Evolutionary conservation across 2,329 filamentous ascomycete genomes (phyloP), one percentile per base, ranked within the genome.

Genomic region (Pseudodiploospora longispora): DNA sequence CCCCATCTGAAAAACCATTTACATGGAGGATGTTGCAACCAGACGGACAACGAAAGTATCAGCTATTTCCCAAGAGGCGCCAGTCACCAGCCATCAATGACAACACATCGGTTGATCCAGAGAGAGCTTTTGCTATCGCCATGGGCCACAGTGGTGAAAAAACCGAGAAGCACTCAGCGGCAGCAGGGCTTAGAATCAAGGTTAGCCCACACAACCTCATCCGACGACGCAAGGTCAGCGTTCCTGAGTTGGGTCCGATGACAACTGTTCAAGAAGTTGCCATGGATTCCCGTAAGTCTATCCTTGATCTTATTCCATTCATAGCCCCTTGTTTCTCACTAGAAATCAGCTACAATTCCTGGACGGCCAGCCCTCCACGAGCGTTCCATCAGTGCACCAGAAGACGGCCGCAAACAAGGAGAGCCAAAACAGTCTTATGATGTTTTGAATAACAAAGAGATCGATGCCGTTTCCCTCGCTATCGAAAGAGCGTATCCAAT

Each of bases 261-360:
- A 82, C 80, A 5, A 83, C 80, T 2, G 80, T 84, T 10, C 79
- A 83, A 50, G 81, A 84, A 56, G 63, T 74, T 40, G 61, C 78
- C 41, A 83, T 85, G 79, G 82, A 85, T 62, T 85, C 82, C 55
- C 82, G 82, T 85, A 69, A 67, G 81, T 69, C 41, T 29, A 19
- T 7, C 32, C 28, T 7, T 32, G 12, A 30, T 38, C 34, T 10
- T 37, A 28, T 34, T 27, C 8, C 3, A 9, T 30, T n/a, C n/a
- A 30, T 3, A 35, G 9, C 12, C 29, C 27, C 36, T 19, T 30
- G 6, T 35, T 19, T 57, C 41, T 34, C 37, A 38, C 36, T 29
- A 32, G 30, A 34, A 5, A 3, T 51, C 19, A 83, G 80, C 82
- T 50, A 84, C 82, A 29, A 82, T 85, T 52, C 82, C 82, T 31